phyloP scores from a whole-genome alignment of 2,329 filamentous ascomycete genomes.

The Trichoderma endophyticum region DNA sequence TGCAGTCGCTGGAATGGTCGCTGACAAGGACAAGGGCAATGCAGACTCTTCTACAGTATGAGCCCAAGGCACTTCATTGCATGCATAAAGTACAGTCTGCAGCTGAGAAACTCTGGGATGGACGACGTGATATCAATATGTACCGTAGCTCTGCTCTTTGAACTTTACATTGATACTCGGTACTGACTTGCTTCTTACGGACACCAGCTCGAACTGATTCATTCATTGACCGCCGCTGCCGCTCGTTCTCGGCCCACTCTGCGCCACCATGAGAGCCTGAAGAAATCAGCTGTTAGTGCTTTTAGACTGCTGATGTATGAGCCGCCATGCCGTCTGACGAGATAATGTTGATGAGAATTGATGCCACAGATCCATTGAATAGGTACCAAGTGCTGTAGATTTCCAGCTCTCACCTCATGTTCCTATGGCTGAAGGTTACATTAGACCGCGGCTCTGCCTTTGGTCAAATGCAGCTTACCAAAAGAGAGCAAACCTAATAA shows the following conservation, averaged over 20 bases:
- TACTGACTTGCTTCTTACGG: neutral
- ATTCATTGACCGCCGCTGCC: neutral
- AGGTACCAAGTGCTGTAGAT: neutral
- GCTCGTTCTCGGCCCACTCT: neutral
- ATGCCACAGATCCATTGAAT: neutral
- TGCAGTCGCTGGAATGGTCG: neutral
- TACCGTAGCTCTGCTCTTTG: neutral
- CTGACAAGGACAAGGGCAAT: constrained; percentile 9
- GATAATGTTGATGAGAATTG: neutral
- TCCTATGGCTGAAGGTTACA: neutral
- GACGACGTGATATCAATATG: too few species aligned
- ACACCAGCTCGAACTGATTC: neutral
- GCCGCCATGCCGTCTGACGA: neutral
- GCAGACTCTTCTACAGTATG: neutral
- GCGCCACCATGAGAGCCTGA: neutral
- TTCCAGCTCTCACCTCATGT: neutral
- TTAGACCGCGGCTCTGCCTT: neutral
- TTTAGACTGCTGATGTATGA: neutral
- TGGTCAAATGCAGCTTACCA: neutral
- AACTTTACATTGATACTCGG: neutral
- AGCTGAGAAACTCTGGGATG: neutral
- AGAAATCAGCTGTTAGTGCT: neutral
- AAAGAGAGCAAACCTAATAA: neutral
- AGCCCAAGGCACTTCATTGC: neutral
- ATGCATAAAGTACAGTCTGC: neutral